Conservation (phyloP, 148 eudicot genomes). For the Rhododendron kiyosumense region DNA sequence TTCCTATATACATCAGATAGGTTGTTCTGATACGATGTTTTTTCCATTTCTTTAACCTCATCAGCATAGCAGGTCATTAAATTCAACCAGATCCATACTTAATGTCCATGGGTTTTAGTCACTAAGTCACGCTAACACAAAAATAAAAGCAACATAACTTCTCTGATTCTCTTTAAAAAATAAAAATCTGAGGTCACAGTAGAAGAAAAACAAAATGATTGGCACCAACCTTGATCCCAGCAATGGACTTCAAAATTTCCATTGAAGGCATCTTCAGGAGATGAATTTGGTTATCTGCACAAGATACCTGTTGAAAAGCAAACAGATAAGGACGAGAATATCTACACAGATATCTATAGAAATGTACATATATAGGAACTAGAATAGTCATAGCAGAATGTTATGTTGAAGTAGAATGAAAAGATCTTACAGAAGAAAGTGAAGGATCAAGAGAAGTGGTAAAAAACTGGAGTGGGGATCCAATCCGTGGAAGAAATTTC, state of each 20-base stretch:
- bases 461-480: conserved; percentile 74
- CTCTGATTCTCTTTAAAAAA: background rate
- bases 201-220: background rate
- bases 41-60: background rate
- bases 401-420: background rate
- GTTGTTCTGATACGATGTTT: background rate
- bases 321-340: conserved; percentile 19
- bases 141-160: background rate
- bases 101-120: background rate
- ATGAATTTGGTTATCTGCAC: conserved; percentile 81
- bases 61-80: background rate
- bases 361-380: conserved; percentile 13
- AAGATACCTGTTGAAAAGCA: conserved; percentile 60
- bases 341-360: conserved; percentile 3
- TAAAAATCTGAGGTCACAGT: background rate
- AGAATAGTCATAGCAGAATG: too few species aligned
- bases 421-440: conserved; percentile 56
- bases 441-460: conserved; percentile 68
- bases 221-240: conserved; percentile 84
- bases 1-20: background rate
- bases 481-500: conserved; percentile 78
- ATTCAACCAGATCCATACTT: background rate
- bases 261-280: conserved; percentile 70
- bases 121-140: background rate
- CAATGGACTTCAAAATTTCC: conserved; percentile 69